Conservation (phyloP, 169 alveolate genomes). For the Prorocentrum cordatum region DNA sequence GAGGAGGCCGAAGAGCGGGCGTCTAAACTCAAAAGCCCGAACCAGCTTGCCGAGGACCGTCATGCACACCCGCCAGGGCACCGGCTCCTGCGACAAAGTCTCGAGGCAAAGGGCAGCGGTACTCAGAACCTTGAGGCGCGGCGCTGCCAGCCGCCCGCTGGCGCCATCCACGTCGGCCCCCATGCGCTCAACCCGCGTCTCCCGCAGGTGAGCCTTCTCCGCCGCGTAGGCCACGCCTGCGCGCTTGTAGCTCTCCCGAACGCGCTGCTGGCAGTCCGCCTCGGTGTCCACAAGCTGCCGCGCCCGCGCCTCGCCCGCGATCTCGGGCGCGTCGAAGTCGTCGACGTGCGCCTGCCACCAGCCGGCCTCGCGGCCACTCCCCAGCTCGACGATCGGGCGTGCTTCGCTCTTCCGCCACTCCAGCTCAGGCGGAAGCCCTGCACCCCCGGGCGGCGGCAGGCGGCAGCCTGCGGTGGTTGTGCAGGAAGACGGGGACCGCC, state of each 20-base stretch:
- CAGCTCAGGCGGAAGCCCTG: background rate
- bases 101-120: background rate
- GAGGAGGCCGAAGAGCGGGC: conserved; percentile 1
- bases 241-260: background rate
- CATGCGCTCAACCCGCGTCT: background rate
- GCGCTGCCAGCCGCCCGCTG: background rate
- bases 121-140: background rate
- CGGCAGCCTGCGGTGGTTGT: background rate
- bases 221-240: background rate
- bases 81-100: background rate
- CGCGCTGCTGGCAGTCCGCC: background rate
- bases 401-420: background rate
- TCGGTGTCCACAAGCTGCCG: background rate
- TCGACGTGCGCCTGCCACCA: background rate
- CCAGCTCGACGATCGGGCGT: background rate
- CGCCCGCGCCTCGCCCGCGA: background rate
- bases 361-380: no score
- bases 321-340: background rate
- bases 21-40: background rate
- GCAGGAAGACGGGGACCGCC: background rate
- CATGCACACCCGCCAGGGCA: background rate
- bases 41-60: background rate
- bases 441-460: background rate
- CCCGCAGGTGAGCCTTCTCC: background rate
- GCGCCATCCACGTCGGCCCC: background rate